These are phyloP conservation scores for Oryza meridionalis DNA, from an alignment of 176 grass and related monocot species.

Conservation along the genomic window DNA sequence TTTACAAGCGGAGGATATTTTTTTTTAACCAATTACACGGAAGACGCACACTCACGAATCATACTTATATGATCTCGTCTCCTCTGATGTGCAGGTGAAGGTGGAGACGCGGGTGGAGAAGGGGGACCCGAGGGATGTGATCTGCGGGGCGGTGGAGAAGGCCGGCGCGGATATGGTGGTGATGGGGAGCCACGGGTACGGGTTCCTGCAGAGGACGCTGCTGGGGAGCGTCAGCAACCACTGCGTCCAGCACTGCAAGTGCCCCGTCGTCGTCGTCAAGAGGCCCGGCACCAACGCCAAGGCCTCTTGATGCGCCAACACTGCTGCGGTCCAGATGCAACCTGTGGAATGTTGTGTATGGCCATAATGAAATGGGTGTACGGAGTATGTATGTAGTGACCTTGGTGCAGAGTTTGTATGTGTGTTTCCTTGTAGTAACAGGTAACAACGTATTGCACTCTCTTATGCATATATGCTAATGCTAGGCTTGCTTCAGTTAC, in stretches of 20 bases:
- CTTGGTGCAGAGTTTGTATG: not conserved
- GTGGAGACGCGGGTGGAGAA: constrained; percentile 19
- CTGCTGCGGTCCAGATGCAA: not conserved
- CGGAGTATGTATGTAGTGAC: no score
- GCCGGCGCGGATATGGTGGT: constrained; percentile 30
- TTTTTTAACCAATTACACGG: no score
- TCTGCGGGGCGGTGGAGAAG: constrained; percentile 16
- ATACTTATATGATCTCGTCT: no score
- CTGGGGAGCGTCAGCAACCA: constrained; percentile 21
- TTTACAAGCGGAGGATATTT: no score
- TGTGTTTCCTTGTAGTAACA: not conserved
- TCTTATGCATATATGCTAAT: not conserved
- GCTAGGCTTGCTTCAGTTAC: no score
- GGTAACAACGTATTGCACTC: not conserved
- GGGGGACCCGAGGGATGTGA: constrained; percentile 32
- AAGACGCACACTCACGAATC: no score
- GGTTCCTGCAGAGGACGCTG: constrained; percentile 29
- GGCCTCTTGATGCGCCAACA: not conserved
- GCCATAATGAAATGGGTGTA: no score
- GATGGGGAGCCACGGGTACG: constrained; percentile 40
- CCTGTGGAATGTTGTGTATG: no score
- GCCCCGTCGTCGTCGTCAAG: constrained; percentile 29
- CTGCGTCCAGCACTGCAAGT: constrained; percentile 28
- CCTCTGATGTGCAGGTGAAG: not conserved
- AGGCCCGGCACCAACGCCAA: not conserved